Percentiles rank a stretch among this genome's conserved stretches.
phyloP scores from a whole-genome alignment of 1,284 basidiomycete species.

The Papiliotrema nemorosa region DNA sequence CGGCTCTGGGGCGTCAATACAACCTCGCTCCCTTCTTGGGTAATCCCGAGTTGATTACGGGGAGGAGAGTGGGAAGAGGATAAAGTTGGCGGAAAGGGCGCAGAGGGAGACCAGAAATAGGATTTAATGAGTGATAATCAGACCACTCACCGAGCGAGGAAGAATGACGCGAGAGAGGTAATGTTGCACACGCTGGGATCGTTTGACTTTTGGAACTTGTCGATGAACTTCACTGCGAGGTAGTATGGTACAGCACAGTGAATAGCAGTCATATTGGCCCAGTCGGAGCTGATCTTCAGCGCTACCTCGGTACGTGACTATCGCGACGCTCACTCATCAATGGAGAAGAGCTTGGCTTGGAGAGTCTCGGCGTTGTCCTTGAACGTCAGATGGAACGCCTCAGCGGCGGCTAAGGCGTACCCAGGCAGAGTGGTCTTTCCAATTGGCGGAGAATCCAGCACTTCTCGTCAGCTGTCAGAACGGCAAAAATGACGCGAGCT shows the following conservation, averaged over 20 bases:
- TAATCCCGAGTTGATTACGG: neutral
- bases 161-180: slow-evolving; percentile 25
- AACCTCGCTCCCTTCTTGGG: too few relatives aligned
- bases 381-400: neutral
- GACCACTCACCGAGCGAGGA: slow-evolving; percentile 25
- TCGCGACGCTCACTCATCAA: slow-evolving; percentile 26
- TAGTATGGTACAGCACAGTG: slow-evolving; percentile 30
- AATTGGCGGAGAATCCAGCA: slow-evolving; percentile 15
- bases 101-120: neutral
- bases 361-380: slow-evolving; percentile 14
- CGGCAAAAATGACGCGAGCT: too few relatives aligned
- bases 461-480: neutral
- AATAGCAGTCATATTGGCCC: slow-evolving; percentile 31
- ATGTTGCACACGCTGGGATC: slow-evolving; percentile 30
- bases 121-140: neutral
- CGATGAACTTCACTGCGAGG: slow-evolving; percentile 29
- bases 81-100: neutral
- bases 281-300: slow-evolving; percentile 21
- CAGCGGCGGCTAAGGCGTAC: slow-evolving; percentile 5
- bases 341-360: slow-evolving; percentile 26
- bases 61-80: neutral
- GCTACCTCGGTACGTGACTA: neutral
- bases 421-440: slow-evolving; percentile 18
- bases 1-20: slow-evolving; percentile 8
- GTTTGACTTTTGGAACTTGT: slow-evolving; percentile 25